Conservation (phyloP, 169 alveolate genomes). For the Miamiensis avidus region DNA sequence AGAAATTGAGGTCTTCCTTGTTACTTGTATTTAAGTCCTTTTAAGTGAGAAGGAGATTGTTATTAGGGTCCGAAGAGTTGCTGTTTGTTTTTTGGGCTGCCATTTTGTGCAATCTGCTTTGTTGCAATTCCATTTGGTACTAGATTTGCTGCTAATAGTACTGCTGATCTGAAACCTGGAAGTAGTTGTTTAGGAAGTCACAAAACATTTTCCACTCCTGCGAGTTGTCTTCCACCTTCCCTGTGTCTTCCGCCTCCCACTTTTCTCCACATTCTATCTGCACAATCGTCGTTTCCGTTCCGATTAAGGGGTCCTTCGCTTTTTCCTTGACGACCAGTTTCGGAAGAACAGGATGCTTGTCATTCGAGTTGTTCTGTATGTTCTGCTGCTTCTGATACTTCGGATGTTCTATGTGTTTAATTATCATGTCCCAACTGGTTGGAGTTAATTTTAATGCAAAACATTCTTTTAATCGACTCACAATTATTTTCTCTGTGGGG, state of each 20-base stretch:
- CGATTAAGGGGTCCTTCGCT: conserved; percentile 37
- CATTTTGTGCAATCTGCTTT: conserved; percentile 2
- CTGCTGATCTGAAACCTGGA: too few relatives aligned
- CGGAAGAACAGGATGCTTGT: conserved; percentile 24
- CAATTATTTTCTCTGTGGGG: conserved; percentile 45
- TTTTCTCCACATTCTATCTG: conserved; percentile 15
- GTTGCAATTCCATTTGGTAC: background rate
- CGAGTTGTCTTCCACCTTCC: background rate
- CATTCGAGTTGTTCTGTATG: conserved; percentile 26
- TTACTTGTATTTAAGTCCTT: too few relatives aligned
- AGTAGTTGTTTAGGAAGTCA: conserved; percentile 5
- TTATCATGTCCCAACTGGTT: conserved; percentile 31
- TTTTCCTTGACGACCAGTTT: conserved; percentile 26
- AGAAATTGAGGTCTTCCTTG: too few relatives aligned
- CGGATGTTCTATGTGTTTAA: conserved; percentile 14
- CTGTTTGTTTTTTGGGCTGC: conserved; percentile 6
- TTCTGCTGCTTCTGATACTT: background rate
- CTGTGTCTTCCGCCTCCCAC: conserved; percentile 22
- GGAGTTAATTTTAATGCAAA: conserved; percentile 36
- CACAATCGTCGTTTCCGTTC: conserved; percentile 37
- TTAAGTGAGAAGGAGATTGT: too few relatives aligned
- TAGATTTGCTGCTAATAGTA: too few relatives aligned
- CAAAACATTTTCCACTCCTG: conserved; percentile 12
- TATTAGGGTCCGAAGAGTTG: too few relatives aligned
- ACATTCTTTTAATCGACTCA: conserved; percentile 47